phyloP scores from a whole-genome alignment of 169 alveolate species.

The Eimeria brunetti region DNA sequence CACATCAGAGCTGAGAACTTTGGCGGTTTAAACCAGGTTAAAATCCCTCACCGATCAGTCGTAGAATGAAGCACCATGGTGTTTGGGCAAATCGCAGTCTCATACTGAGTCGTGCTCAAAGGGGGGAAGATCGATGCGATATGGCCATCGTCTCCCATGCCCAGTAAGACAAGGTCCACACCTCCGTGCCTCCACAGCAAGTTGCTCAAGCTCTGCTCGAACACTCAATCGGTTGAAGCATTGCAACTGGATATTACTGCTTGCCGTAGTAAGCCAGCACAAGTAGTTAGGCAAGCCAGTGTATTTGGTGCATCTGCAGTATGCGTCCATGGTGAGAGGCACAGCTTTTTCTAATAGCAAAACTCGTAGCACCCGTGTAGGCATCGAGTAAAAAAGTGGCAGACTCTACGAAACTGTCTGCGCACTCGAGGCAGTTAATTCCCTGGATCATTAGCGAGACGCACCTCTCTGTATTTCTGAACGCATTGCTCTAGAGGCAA shows the following conservation, averaged over 20 bases:
- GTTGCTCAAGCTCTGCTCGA: constrained; percentile 57
- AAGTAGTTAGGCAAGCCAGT: not conserved
- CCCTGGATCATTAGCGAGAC: not conserved
- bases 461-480: constrained; percentile 68
- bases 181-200: constrained; percentile 71
- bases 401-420: not conserved
- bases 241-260: not conserved
- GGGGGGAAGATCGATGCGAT: constrained; percentile 81
- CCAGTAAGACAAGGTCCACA: constrained; percentile 73
- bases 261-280: not conserved
- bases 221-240: not conserved
- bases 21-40: not conserved
- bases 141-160: constrained; percentile 82
- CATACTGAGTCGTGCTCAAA: constrained; percentile 28
- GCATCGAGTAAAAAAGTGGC: not conserved
- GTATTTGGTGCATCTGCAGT: not conserved
- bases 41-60: constrained; percentile 42
- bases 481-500: constrained; percentile 81
- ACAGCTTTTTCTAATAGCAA: not conserved
- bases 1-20: not conserved
- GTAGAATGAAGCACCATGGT: constrained; percentile 63
- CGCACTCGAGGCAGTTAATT: not conserved
- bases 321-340: not conserved
- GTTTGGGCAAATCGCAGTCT: constrained; percentile 30
- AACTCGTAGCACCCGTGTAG: not conserved